phyloP scores from a whole-genome alignment of 2,329 filamentous ascomycete species.

The Phyllosticta citrichinensis region DNA sequence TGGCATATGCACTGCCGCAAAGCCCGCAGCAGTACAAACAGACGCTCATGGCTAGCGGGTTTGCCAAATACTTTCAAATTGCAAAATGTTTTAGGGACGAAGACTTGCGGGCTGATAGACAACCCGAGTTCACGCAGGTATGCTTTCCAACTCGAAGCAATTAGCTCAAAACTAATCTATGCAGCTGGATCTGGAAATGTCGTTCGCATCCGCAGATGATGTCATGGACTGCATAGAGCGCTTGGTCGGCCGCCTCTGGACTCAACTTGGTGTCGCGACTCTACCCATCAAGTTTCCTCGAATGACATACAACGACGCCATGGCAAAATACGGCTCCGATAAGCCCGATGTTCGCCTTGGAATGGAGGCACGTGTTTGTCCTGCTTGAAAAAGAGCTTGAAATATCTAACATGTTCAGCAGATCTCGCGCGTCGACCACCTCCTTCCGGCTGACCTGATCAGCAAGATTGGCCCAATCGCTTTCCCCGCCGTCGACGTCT shows the following conservation, averaged over 20 bases:
- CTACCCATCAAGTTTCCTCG: slow-evolving; percentile 42
- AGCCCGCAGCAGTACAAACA: slow-evolving; percentile 99
- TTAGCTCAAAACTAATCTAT: neutral
- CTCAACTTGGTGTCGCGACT: slow-evolving; percentile 25
- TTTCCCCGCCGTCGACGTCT: slow-evolving; percentile 63
- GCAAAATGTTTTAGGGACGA: slow-evolving; percentile 94
- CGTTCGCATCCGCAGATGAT: slow-evolving; percentile 62
- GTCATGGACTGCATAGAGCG: slow-evolving; percentile 53
- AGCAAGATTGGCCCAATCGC: slow-evolving; percentile 63
- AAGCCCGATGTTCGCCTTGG: slow-evolving; percentile 82
- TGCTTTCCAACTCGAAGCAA: slow-evolving; percentile 9
- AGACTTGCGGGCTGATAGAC: slow-evolving; percentile 80
- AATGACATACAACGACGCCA: slow-evolving; percentile 66
- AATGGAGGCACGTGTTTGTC: slow-evolving; percentile 42
- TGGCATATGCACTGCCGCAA: slow-evolving; percentile 85
- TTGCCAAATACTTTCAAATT: slow-evolving; percentile 79
- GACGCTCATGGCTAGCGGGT: slow-evolving; percentile 85
- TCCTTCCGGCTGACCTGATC: slow-evolving; percentile 55
- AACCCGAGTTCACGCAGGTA: slow-evolving; percentile 93
- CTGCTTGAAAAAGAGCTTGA: neutral
- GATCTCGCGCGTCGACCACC: slow-evolving; percentile 56
- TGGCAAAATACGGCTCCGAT: slow-evolving; percentile 74
- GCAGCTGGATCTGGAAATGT: slow-evolving; percentile 86
- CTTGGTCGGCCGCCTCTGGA: slow-evolving; percentile 48
- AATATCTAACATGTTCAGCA: slow-evolving; percentile 25